A percentile compares a stretch with the other conserved stretches of the same genome.
Conservation (phyloP, 805 yeast genomes). For the Candida fluviatilis region DNA sequence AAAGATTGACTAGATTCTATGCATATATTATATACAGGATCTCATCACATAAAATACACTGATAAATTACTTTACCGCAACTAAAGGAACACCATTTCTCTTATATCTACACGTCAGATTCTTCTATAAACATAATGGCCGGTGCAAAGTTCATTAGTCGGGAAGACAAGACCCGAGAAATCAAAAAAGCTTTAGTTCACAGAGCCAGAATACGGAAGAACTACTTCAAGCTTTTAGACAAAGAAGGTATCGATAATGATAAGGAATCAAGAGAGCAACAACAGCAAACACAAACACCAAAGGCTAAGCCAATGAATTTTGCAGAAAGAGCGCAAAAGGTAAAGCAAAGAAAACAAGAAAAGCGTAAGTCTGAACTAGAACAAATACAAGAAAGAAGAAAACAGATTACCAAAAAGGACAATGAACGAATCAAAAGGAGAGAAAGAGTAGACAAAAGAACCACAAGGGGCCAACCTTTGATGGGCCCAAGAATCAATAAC, state of each 20-base stretch:
- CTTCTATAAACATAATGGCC: not conserved
- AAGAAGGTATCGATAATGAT: constrained; percentile 46
- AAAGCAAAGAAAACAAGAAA: constrained; percentile 43
- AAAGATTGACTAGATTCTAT: too few relatives aligned
- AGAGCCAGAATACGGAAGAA: constrained; percentile 77
- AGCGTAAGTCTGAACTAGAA: constrained; percentile 35
- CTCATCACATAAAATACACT: too few relatives aligned
- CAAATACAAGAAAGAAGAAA: constrained; percentile 34
- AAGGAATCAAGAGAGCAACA: constrained; percentile 9
- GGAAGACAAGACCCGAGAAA: constrained; percentile 52
- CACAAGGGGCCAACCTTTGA: constrained; percentile 76
- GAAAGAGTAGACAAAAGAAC: constrained; percentile 48
- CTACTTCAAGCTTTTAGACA: constrained; percentile 73
- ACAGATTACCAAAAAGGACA: constrained; percentile 31
- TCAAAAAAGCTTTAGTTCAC: constrained; percentile 71
- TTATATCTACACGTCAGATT: too few relatives aligned
- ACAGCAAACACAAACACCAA: constrained; percentile 3
- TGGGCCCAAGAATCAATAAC: constrained; percentile 84
- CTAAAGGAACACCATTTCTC: too few relatives aligned
- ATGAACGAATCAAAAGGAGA: constrained; percentile 42
- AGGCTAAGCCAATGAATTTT: constrained; percentile 31
- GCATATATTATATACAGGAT: too few relatives aligned
- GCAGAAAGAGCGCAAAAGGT: constrained; percentile 44
- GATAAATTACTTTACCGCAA: too few relatives aligned
- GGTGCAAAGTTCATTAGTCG: constrained; percentile 18